phyloP scores from a whole-genome alignment of 768 basidiomycete species.

The Trametes sanguinea region DNA sequence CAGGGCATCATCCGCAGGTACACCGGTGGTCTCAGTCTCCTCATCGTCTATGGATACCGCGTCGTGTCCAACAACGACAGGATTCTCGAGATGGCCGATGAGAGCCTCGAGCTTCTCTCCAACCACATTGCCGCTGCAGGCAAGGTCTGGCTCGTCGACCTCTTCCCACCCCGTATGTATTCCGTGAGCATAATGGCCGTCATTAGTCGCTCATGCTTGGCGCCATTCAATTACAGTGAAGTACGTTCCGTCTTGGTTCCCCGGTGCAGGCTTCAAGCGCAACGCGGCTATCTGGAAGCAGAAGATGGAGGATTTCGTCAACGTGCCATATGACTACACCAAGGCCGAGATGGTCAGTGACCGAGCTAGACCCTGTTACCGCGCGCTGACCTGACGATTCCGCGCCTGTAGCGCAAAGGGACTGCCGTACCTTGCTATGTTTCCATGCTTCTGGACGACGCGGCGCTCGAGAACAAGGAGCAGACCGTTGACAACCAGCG shows the following conservation, averaged over 20 bases:
- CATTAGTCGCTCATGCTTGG: neutral
- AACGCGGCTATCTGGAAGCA: slow-evolving; percentile 23
- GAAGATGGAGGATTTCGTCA: slow-evolving; percentile 22
- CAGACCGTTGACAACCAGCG: slow-evolving; percentile 37
- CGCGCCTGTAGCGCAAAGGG: slow-evolving; percentile 36
- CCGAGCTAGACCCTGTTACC: neutral
- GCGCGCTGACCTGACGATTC: neutral
- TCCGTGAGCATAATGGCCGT: neutral
- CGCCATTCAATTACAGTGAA: slow-evolving; percentile 20
- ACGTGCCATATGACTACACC: slow-evolving; percentile 19
- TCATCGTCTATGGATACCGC: slow-evolving; percentile 26
- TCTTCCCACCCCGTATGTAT: slow-evolving; percentile 22
- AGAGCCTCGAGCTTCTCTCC: slow-evolving; percentile 25
- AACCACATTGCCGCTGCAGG: slow-evolving; percentile 23
- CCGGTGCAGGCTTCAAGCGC: slow-evolving; percentile 31
- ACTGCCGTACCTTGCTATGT: slow-evolving; percentile 43
- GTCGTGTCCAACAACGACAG: slow-evolving; percentile 22
- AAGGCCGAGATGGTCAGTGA: slow-evolving; percentile 20
- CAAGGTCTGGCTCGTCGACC: slow-evolving; percentile 26
- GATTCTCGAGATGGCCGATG: slow-evolving; percentile 23
- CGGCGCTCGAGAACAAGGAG: slow-evolving; percentile 31
- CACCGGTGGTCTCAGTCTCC: slow-evolving; percentile 24
- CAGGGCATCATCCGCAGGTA: slow-evolving; percentile 31
- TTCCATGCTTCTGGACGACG: slow-evolving; percentile 57
- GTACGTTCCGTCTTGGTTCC: slow-evolving; percentile 33